Evolutionary conservation across 2,329 filamentous ascomycete species (phyloP), one percentile per base, ranked within the genome.

Genomic region (Pestalotiopsis sp.): DNA sequence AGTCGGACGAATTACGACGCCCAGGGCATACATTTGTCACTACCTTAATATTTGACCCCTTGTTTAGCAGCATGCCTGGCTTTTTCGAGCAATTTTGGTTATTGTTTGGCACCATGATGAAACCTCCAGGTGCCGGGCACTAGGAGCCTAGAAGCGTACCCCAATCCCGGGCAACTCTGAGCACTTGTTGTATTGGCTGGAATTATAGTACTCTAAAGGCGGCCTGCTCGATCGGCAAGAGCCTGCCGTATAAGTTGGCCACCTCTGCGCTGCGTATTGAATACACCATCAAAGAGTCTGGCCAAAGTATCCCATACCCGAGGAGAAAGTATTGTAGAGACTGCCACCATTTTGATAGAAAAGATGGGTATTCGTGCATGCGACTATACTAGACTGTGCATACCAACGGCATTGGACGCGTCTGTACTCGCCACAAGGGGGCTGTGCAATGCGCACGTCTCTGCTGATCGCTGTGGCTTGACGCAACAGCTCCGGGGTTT

Each of bases 391-490:
- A 23, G 14, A 40, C 17, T 36, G 59, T n/a, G 17, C 5, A 27
- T 40, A 13, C n/a, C 27, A 31, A 25, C 14, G 20, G 58, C 58
- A 36, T 25, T 58, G 56, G 17, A 59, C 57, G 7, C 57, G 57
- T 36, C 17, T 14, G 20, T 31, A 58, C 45, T 58, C 64, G 64
- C 64, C 64, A 66, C 64, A 66, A 13, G 5, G 64, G n/a, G 64
- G 64, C 64, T 66, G 64, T 66, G 64, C 64, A 66, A 49, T 36
- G 45, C 27, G 25, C 27, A n/a, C 25, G 41, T 31, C 31, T 14
- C 17, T 56, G 64, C n/a, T 20, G 64, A 66, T 66, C 49, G 23
- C 31, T 58, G 64, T 66, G 64, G 64, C 64, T 66, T 66, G 64
- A 66, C 64, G 64, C 64, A 57, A 23, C 17, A 14, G 7, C 17